Base-by-base conservation (phyloP, 805 yeast genomes). In the Candida yuanshanica region DNA sequence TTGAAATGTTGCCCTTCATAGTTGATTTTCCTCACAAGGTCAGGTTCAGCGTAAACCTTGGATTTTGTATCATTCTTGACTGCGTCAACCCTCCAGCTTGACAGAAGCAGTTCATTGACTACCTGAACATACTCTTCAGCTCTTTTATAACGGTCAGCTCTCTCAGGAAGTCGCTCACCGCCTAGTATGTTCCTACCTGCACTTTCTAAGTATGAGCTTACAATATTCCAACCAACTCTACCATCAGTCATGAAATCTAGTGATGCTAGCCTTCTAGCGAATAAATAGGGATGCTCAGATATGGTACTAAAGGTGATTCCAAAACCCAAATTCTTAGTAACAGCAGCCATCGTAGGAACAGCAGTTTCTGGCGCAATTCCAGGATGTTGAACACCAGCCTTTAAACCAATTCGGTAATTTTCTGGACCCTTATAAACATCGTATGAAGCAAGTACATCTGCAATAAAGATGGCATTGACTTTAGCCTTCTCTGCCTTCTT, bases 211-310 rank as follows among this genome's bases (percentile, higher is more conserved):
- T 67, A 65, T 4, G 68, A 61, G 14, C 67, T 56, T 20, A 68
- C 72, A 11, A 68, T 60, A 44, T 68, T 68, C 72, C 72, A 68
- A 26, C 72, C 72, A 41, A 67, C 50, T 46, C 72, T 55, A 13
- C 72, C 72, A 24, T 58, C 56, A 8, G 70, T 61, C 41, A 68
- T 55, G 41, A 66, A 71, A 42, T 67, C 72, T 37, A 67, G 53
- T 1, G 72, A 60, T 5, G 68, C 64, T 33, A 67, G 47, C 38
- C 68, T 54, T 50, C 71, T 54, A 12, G 69, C 62, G 21, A 66
- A 58, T 40, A 55, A 63, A 39, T 63, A 66, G 1, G 72, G 72
- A 13, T 59, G 62, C 36, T 67, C 72, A 44, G 65, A 63, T 18
- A 68, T 61, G 10, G 72, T 67, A 24, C 65, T 56, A 34, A 63